Evolutionary conservation across 2,329 filamentous ascomycete genomes (phyloP), one percentile per base, ranked within the genome.

Genomic region (Fusarium camptoceras): DNA sequence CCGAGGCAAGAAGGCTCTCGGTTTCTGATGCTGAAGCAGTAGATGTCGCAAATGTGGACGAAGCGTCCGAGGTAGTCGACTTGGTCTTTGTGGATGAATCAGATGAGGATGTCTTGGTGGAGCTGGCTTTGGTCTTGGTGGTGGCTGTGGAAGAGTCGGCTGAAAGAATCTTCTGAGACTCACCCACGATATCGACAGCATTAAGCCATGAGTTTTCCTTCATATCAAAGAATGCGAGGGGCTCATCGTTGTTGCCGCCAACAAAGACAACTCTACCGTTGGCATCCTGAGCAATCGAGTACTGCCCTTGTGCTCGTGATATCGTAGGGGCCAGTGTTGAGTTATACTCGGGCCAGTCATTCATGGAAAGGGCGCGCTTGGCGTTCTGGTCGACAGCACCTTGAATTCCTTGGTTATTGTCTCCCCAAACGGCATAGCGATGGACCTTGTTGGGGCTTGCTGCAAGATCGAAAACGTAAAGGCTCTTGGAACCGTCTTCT

Each of bases 261-360:
- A 91, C 89, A 64, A 97, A 89, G 16, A 96, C 91, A 3, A 95
- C 88, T 69, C 91, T 81, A 6, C 91, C 92, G 67, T 87, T 81
- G 2, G 85, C 75, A 64, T 88, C 89, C 72, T 91, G 87, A 0
- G 94, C 92, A 18, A 97, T 78, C 0, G 92, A 91, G 75, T 89
- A 97, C 34, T 47, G 58, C 48, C 55, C 55, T 22, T 89, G 87
- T n/a, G 84, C 84, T 70, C 94, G 87, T 8, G 84, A 88, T 11
- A 80, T 83, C 4, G 66, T 75, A 0, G 94, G 92, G 0, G 92
- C 94, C 43, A 90, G 80, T 1, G 90, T 91, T 55, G 83, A 85
- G 80, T 98, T 94, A 80, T 98, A 98, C 5, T 84, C 76, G 3
- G 94, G 94, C 89, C 93, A 97, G 74, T 89, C 83, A 24, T 81